A percentile compares a stretch with the other conserved stretches of the same genome.
Conservation (phyloP, 192 early-diverging fungal genomes). For the Mortierella hygrophila region DNA sequence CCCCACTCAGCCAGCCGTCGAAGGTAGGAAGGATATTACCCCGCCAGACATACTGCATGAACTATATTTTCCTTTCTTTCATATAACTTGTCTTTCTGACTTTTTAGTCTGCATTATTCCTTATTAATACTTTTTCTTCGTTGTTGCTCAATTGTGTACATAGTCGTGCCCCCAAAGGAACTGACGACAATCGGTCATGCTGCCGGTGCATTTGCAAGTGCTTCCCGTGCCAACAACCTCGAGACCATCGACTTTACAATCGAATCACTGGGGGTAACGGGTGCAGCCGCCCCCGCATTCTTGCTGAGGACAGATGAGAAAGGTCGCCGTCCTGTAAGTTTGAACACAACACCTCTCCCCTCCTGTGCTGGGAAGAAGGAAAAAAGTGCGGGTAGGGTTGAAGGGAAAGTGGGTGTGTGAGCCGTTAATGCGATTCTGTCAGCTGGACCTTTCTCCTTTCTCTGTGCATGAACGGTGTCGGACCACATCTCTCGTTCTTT, state of each 20-base stretch:
- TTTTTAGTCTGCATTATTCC: not conserved
- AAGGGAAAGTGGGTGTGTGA: not conserved
- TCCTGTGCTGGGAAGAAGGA: not conserved
- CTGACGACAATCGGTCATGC: slow-evolving; percentile 29
- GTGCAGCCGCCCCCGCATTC: slow-evolving; percentile 51
- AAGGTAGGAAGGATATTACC: not conserved
- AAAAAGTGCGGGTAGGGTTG: not conserved
- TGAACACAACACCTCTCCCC: not conserved
- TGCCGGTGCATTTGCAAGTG: slow-evolving; percentile 27
- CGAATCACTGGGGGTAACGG: slow-evolving; percentile 34
- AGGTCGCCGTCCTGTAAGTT: slow-evolving; percentile 54
- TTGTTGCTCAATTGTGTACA: too few species aligned
- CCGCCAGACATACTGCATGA: not conserved
- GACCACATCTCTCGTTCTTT: not conserved
- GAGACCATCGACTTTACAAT: slow-evolving; percentile 48
- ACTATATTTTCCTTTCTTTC: not conserved
- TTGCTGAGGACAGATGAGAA: slow-evolving; percentile 40
- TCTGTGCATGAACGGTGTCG: not conserved
- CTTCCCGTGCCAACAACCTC: slow-evolving; percentile 33
- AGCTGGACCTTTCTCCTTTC: slow-evolving; percentile 26
- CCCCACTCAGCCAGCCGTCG: slow-evolving; percentile 1
- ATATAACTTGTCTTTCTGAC: not conserved
- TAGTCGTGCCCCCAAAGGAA: slow-evolving; percentile 11
- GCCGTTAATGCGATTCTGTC: slow-evolving; percentile 10
- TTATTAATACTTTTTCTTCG: not conserved